Conservation (phyloP, 768 basidiomycete genomes). For the Boletus tomentosulus region DNA sequence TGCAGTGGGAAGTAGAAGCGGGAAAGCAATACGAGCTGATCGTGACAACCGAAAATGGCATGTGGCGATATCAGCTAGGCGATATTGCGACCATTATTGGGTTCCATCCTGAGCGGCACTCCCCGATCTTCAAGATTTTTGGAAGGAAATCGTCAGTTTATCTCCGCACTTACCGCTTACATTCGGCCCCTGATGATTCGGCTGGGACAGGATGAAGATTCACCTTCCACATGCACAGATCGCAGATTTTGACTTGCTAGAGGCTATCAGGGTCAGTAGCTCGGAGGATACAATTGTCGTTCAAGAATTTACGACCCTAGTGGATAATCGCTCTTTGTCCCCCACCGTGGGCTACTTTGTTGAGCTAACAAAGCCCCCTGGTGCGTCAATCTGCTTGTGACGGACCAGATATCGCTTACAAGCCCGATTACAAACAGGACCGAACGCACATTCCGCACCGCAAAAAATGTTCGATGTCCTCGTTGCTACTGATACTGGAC, state of each 20-base stretch:
- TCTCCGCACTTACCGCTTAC: too few species aligned
- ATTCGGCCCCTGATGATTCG: background rate
- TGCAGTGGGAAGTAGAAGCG: too few species aligned
- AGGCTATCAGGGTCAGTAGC: background rate
- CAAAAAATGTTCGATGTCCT: slow-evolving; percentile 11
- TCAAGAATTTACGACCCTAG: slow-evolving; percentile 11
- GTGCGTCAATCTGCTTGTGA: background rate
- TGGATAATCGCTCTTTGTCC: slow-evolving; percentile 9
- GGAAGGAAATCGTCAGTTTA: too few species aligned
- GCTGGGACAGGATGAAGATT: slow-evolving; percentile 5
- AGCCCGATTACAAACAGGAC: background rate
- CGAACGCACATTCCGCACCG: background rate
- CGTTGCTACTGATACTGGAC: background rate
- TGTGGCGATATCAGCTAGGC: too few species aligned
- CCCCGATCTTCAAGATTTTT: too few species aligned
- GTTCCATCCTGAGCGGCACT: too few species aligned
- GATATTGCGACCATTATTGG: too few species aligned
- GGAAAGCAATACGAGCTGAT: too few species aligned
- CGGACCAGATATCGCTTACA: too few species aligned
- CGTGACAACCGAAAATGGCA: too few species aligned
- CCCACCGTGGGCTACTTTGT: slow-evolving; percentile 12
- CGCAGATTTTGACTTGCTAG: slow-evolving; percentile 8
- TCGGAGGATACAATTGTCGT: slow-evolving; percentile 5
- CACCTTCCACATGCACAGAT: slow-evolving; percentile 2
- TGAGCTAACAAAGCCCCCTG: slow-evolving; percentile 10